These are phyloP conservation scores for Corylus avellana DNA, from an alignment of 306 rosid species.

Conservation along the genomic window DNA sequence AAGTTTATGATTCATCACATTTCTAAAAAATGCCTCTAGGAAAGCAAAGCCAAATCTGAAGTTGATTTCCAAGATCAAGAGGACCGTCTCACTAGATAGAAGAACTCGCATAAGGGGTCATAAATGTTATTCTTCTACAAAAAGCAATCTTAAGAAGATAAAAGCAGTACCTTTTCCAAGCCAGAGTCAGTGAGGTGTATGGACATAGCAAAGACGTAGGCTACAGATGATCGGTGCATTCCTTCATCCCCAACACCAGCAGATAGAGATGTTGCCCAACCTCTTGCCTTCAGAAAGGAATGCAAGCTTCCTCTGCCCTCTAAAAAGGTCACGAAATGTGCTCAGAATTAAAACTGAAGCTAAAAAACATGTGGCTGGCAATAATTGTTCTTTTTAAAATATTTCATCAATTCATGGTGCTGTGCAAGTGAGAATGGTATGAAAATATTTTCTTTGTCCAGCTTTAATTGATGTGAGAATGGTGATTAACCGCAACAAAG, in stretches of 20 bases:
- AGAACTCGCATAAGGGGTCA: constrained; percentile 13
- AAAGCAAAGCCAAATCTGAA: constrained; percentile 34
- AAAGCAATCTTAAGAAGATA: constrained; percentile 15
- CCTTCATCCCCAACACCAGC: constrained; percentile 97
- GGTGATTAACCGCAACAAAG: neutral
- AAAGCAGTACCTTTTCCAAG: constrained; percentile 65
- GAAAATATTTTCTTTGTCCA: neutral
- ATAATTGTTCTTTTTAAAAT: neutral
- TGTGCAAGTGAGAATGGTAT: neutral
- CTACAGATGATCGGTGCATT: constrained; percentile 65
- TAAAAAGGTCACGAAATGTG: constrained; percentile 40
- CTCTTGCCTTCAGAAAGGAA: constrained; percentile 73
- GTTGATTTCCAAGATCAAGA: constrained; percentile 24
- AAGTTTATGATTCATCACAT: constrained; percentile 4
- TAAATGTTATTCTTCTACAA: constrained; percentile 20
- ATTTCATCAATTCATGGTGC: neutral
- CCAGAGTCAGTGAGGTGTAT: constrained; percentile 93
- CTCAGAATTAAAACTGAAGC: constrained; percentile 29
- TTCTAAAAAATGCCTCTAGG: constrained; percentile 7
- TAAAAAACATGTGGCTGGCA: constrained; percentile 1
- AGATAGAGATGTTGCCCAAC: constrained; percentile 87
- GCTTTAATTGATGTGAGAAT: neutral
- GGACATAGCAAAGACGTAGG: constrained; percentile 79
- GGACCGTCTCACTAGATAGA: constrained; percentile 12
- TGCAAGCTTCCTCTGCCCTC: constrained; percentile 98